These are phyloP conservation scores for Aspergillus affinis DNA, from an alignment of 495 filamentous ascomycete species.

Conservation along the genomic window DNA sequence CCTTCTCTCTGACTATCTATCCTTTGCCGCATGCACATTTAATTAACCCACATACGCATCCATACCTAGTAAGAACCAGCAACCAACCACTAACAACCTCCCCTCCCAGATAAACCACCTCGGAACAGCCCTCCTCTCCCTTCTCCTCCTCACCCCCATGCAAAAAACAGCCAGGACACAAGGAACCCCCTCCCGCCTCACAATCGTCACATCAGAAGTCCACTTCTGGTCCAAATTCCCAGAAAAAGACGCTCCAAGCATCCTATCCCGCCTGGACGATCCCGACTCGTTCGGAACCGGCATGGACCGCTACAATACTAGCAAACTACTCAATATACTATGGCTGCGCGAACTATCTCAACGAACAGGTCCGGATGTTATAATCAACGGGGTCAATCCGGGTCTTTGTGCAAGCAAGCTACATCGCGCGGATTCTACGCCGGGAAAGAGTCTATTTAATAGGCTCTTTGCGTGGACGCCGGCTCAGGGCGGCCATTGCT, in stretches of 20 bases:
- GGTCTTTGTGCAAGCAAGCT: slow-evolving; percentile 9
- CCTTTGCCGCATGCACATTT: too few species aligned
- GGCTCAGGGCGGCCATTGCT: slow-evolving; percentile 5
- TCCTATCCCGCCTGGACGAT: slow-evolving; percentile 4
- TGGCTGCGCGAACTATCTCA: slow-evolving; percentile 8
- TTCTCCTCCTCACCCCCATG: slow-evolving; percentile 1
- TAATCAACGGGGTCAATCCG: slow-evolving; percentile 10
- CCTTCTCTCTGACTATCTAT: too few species aligned
- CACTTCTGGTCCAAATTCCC: slow-evolving; percentile 13
- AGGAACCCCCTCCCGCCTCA: slow-evolving; percentile 2
- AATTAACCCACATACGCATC: too few species aligned
- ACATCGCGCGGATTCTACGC: slow-evolving; percentile 4
- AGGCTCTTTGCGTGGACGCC: slow-evolving; percentile 9
- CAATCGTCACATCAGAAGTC: slow-evolving; percentile 10
- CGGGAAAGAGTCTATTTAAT: not conserved
- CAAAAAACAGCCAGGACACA: not conserved
- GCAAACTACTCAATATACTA: slow-evolving; percentile 9
- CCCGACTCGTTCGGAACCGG: slow-evolving; percentile 6
- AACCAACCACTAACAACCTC: too few species aligned
- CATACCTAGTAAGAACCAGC: too few species aligned
- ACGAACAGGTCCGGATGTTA: slow-evolving; percentile 4
- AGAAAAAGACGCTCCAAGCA: slow-evolving; percentile 2
- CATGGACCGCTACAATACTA: slow-evolving; percentile 8
- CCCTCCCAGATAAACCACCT: slow-evolving; percentile 2
- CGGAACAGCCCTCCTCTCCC: not conserved